Evolutionary conservation across 163 green algal genomes (phyloP).

Genomic region (Coccomyxa subellipsoidea): DNA sequence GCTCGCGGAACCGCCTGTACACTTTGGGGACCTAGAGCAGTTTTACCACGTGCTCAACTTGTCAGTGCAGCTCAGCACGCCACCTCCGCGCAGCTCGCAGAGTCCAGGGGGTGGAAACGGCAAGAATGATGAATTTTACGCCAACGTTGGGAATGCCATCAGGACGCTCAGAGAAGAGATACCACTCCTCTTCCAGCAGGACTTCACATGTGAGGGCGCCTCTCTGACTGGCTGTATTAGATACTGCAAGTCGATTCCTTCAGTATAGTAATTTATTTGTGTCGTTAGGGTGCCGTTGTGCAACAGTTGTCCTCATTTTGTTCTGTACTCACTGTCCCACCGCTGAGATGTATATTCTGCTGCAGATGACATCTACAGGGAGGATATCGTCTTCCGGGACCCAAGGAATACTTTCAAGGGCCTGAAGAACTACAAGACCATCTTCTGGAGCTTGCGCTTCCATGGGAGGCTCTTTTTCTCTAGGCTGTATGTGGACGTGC

Average conservation of each 20-base stretch:
- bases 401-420: slow-evolving; percentile 76
- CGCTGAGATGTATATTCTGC: background rate
- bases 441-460: slow-evolving; percentile 90
- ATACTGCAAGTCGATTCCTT: background rate
- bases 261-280: too few relatives aligned
- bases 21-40: background rate
- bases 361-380: slow-evolving; percentile 79
- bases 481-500: slow-evolving; percentile 51
- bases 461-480: slow-evolving; percentile 63
- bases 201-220: slow-evolving; percentile 76
- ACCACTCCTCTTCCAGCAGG: slow-evolving; percentile 76
- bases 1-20: background rate
- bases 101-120: slow-evolving; percentile 3
- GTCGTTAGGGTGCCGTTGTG: too few relatives aligned
- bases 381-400: slow-evolving; percentile 90
- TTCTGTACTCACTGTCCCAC: background rate
- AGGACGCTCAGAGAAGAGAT: slow-evolving; percentile 87
- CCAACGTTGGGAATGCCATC: slow-evolving; percentile 91
- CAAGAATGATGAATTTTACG: slow-evolving; percentile 77
- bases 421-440: slow-evolving; percentile 84
- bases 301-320: too few relatives aligned
- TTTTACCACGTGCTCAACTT: background rate
- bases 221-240: background rate
- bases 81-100: background rate
- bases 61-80: background rate